phyloP scores from a whole-genome alignment of 2,329 filamentous ascomycete genomes.

The Alternaria sp. region DNA sequence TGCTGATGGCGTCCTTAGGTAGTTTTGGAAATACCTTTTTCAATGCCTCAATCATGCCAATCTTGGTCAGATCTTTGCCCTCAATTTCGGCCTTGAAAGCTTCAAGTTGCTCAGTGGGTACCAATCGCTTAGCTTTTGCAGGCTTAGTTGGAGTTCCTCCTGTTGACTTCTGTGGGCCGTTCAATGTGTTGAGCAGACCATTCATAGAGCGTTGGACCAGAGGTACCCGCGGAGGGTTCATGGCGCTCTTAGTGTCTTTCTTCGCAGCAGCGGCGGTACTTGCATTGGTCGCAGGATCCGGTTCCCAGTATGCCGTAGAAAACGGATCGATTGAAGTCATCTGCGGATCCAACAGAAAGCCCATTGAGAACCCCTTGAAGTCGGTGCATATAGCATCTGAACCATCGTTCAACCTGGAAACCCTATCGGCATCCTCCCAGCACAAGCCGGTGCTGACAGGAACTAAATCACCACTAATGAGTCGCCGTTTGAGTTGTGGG shows the following conservation, averaged over 20 bases:
- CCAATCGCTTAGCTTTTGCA: constrained; percentile 52
- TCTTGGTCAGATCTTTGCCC: constrained; percentile 74
- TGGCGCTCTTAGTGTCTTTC: constrained; percentile 32
- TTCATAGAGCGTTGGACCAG: constrained; percentile 49
- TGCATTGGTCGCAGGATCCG: constrained; percentile 28
- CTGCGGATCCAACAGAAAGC: constrained; percentile 66
- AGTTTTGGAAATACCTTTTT: constrained; percentile 77
- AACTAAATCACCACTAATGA: constrained; percentile 71
- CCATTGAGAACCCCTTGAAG: constrained; percentile 71
- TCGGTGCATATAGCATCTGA: constrained; percentile 55
- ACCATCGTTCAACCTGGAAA: constrained; percentile 55
- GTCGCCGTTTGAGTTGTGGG: constrained; percentile 62
- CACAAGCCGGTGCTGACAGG: constrained; percentile 81
- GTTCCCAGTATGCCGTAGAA: constrained; percentile 78
- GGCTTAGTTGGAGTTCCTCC: constrained; percentile 35
- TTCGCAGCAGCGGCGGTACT: constrained; percentile 10
- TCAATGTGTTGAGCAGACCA: constrained; percentile 41
- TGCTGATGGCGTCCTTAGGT: constrained; percentile 72
- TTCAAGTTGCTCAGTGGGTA: constrained; percentile 66
- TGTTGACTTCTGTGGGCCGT: constrained; percentile 21
- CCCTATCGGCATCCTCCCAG: constrained; percentile 69
- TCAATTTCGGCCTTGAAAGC: constrained; percentile 75
- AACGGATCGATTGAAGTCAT: constrained; percentile 80
- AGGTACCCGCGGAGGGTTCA: constrained; percentile 52
- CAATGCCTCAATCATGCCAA: constrained; percentile 75